Evolutionary conservation across 1,284 basidiomycete species (phyloP).

Genomic region (Tremellales sp.): DNA sequence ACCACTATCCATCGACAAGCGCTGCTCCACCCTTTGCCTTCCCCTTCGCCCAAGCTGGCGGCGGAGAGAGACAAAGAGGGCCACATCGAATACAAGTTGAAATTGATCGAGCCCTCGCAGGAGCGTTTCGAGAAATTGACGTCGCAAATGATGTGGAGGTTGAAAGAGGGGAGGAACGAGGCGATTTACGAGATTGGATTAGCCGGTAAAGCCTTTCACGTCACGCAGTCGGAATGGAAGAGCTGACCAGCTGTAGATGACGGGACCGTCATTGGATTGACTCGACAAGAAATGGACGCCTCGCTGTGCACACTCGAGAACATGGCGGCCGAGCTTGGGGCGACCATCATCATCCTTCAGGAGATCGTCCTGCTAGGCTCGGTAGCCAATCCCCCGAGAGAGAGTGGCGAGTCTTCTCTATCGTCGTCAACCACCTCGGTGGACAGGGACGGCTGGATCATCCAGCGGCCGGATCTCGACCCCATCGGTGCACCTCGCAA

Average conservation of each 20-base stretch:
- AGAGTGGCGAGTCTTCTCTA: constrained; percentile 1
- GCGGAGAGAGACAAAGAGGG: constrained; percentile 48
- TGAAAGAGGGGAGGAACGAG: constrained; percentile 84
- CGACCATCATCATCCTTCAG: constrained; percentile 79
- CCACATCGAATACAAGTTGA: constrained; percentile 51
- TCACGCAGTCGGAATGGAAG: background rate
- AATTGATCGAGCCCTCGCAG: constrained; percentile 44
- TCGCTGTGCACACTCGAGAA: constrained; percentile 77
- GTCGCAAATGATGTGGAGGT: constrained; percentile 90
- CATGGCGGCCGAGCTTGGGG: constrained; percentile 90
- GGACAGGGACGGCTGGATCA: constrained; percentile 10
- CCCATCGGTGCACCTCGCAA: constrained; percentile 23
- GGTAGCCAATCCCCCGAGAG: background rate
- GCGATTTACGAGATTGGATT: constrained; percentile 92
- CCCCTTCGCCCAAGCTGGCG: constrained; percentile 33
- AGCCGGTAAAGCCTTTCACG: constrained; percentile 32
- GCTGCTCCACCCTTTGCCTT: constrained; percentile 19
- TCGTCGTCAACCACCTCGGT: constrained; percentile 8
- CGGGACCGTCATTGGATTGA: constrained; percentile 76
- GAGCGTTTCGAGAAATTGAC: constrained; percentile 59
- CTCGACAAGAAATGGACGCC: constrained; percentile 67
- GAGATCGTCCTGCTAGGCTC: constrained; percentile 56
- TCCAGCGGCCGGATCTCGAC: constrained; percentile 31
- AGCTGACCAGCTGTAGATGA: constrained; percentile 54
- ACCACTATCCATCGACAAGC: constrained; percentile 31